Evolutionary conservation across 768 basidiomycete species (phyloP).

Genomic region (Suillus clintonianus): DNA sequence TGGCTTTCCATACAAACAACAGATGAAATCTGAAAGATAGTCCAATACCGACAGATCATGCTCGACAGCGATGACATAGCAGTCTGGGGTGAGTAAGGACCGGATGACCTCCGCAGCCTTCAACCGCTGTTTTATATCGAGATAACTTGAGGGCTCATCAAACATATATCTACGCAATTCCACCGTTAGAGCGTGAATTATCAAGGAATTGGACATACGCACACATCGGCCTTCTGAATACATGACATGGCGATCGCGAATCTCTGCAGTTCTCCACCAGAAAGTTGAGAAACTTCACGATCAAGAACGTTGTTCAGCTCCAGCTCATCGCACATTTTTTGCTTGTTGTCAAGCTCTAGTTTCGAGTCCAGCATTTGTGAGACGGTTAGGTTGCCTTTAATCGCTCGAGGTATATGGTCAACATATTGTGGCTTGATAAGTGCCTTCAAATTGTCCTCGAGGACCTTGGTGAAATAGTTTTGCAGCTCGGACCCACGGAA

Average conservation of each 20-base stretch:
- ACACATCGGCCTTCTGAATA: slow-evolving; percentile 95
- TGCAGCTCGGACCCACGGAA: slow-evolving; percentile 99
- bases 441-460: slow-evolving; percentile 98
- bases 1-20: slow-evolving; percentile 95
- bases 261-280: slow-evolving; percentile 96
- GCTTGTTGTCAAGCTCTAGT: slow-evolving; percentile 85
- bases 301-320: slow-evolving; percentile 86
- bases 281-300: slow-evolving; percentile 83
- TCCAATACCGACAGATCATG: slow-evolving; percentile 98
- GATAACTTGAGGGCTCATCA: slow-evolving; percentile 97
- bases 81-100: slow-evolving; percentile 73
- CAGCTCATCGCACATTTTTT: slow-evolving; percentile 80
- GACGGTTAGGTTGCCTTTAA: slow-evolving; percentile 89
- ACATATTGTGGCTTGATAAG: slow-evolving; percentile 99
- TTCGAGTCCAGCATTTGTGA: slow-evolving; percentile 91
- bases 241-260: slow-evolving; percentile 99
- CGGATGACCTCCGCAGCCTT: slow-evolving; percentile 96
- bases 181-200: slow-evolving; percentile 8
- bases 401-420: slow-evolving; percentile 95
- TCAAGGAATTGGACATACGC: slow-evolving; percentile 33
- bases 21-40: slow-evolving; percentile 98
- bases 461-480: slow-evolving; percentile 99
- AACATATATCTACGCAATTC: slow-evolving; percentile 82
- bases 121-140: slow-evolving; percentile 94
- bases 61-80: slow-evolving; percentile 97